Evolutionary conservation across 352 stramenopile species (phyloP).

Genomic region (Ophiocytium majus): DNA sequence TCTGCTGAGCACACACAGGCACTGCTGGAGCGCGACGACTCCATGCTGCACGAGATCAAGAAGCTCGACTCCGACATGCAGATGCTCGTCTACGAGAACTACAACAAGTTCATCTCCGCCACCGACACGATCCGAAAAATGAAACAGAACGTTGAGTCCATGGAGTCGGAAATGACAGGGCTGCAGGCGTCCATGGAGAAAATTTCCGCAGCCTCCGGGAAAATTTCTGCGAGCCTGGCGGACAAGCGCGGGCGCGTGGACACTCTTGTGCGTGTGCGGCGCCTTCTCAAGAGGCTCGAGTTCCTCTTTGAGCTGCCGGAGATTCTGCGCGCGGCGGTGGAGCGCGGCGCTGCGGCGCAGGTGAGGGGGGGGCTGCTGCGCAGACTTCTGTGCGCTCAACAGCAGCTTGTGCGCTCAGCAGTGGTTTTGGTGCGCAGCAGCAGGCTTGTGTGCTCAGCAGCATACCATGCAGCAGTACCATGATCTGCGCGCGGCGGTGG

Average conservation of each 20-base stretch:
- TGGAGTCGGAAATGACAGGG: conserved; percentile 72
- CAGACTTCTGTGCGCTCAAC: too few relatives aligned
- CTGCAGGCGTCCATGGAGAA: conserved; percentile 65
- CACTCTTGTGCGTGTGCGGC: conserved; percentile 91
- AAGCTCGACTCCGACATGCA: conserved; percentile 98
- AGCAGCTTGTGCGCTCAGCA: too few relatives aligned
- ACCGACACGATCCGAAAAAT: conserved; percentile 97
- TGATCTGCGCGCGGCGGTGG: not conserved
- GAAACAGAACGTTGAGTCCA: conserved; percentile 83
- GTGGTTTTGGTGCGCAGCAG: too few relatives aligned
- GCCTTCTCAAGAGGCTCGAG: conserved; percentile 91
- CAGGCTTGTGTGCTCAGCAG: not conserved
- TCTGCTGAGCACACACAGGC: conserved; percentile 51
- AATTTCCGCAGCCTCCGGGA: conserved; percentile 61
- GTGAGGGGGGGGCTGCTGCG: too few relatives aligned
- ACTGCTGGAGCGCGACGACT: conserved; percentile 51
- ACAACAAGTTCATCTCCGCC: conserved; percentile 99
- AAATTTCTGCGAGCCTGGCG: not conserved
- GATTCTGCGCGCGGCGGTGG: conserved; percentile 65
- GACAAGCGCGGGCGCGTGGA: conserved; percentile 67
- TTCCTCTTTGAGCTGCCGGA: conserved; percentile 92
- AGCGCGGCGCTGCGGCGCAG: conserved; percentile 49
- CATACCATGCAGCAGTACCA: not conserved
- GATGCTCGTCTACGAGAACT: conserved; percentile 99
- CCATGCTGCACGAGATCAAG: conserved; percentile 75